Conservation (phyloP, 228 moss, liverwort and hornwort genomes). For the Sphagnum magellanicum region DNA sequence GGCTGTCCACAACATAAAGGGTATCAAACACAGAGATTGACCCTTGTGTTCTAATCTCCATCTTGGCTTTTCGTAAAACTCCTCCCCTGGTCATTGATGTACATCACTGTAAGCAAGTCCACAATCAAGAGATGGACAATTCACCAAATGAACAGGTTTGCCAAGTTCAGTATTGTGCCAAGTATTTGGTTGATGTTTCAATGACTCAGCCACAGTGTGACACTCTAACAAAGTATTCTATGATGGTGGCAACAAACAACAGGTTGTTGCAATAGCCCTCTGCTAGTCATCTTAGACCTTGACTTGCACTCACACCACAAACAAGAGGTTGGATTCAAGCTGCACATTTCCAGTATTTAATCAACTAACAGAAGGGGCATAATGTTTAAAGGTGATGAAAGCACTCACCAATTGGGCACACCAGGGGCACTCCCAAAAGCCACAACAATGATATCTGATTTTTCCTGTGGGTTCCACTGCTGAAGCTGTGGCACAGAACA, state of each 20-base stretch:
- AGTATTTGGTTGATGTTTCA: too few relatives aligned
- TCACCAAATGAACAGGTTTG: neutral
- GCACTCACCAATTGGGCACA: constrained; percentile 75
- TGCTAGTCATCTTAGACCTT: too few relatives aligned
- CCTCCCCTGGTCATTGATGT: constrained; percentile 51
- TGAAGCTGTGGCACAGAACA: constrained; percentile 43
- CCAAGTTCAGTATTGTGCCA: neutral
- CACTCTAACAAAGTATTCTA: too few relatives aligned
- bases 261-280: too few relatives aligned
- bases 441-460: constrained; percentile 53
- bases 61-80: constrained; percentile 58
- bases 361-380: too few relatives aligned
- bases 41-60: constrained; percentile 35
- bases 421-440: constrained; percentile 88
- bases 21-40: constrained; percentile 52
- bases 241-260: too few relatives aligned
- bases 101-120: neutral
- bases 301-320: too few relatives aligned
- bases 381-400: neutral
- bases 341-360: too few relatives aligned
- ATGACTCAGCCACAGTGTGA: too few relatives aligned
- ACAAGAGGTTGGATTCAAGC: too few relatives aligned
- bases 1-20: constrained; percentile 78
- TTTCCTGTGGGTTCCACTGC: constrained; percentile 37
- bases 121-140: neutral